A percentile compares a stretch with the other conserved stretches of the same genome.
Conservation (phyloP, 768 basidiomycete genomes). For the Leccinum barrowsii region DNA sequence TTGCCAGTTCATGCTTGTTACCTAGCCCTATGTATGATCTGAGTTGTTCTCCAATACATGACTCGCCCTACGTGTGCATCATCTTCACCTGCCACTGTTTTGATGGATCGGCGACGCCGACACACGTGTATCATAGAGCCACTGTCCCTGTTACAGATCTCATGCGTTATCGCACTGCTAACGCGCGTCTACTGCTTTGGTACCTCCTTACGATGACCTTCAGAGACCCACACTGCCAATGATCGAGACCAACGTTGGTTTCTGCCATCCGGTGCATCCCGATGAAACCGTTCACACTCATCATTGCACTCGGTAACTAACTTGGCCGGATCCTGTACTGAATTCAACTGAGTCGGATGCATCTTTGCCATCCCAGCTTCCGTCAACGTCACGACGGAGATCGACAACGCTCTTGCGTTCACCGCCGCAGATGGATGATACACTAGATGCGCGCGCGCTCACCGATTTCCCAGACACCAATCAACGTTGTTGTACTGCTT, state of each 20-base stretch:
- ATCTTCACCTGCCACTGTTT: background rate
- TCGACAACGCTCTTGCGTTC: background rate
- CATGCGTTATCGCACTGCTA: background rate
- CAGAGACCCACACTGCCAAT: constrained; percentile 12
- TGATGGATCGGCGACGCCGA: constrained; percentile 15
- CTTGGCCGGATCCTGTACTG: constrained; percentile 1
- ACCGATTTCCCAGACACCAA: background rate
- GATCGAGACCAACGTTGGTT: constrained; percentile 13
- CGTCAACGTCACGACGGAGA: constrained; percentile 8
- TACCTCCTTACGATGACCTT: background rate
- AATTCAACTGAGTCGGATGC: background rate
- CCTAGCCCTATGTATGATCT: background rate
- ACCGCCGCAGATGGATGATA: background rate
- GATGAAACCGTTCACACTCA: constrained; percentile 11
- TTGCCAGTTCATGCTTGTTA: background rate
- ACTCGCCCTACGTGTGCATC: background rate
- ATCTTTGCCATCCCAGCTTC: constrained; percentile 4
- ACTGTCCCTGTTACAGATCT: constrained; percentile 11
- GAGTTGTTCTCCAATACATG: background rate
- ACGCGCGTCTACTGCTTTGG: background rate
- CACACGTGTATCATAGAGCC: background rate
- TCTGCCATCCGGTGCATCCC: constrained; percentile 10
- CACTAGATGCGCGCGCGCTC: background rate
- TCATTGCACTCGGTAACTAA: constrained; percentile 10
- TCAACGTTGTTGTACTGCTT: background rate